phyloP scores from a whole-genome alignment of 371 early-diverging fungal genomes.

The Mortierella sp. region DNA sequence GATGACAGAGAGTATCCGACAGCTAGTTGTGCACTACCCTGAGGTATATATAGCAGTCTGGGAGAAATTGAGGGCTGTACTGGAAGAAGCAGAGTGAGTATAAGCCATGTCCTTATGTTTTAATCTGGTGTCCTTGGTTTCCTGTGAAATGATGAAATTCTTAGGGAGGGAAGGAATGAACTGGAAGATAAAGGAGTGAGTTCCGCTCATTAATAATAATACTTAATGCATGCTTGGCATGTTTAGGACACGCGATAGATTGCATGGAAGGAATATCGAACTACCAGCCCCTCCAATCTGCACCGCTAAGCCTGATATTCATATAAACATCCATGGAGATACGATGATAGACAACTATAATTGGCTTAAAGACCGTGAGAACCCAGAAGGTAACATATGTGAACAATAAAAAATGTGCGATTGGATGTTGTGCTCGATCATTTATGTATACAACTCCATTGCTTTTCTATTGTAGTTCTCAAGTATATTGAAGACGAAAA shows the following conservation, averaged over 20 bases:
- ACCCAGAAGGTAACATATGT: constrained; percentile 54
- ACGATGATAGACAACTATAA: constrained; percentile 63
- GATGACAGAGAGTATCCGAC: constrained; percentile 49
- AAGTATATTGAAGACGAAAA: constrained; percentile 69
- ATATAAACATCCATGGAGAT: constrained; percentile 62
- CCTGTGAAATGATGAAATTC: neutral
- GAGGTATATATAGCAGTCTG: constrained; percentile 46
- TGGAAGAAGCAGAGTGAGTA: constrained; percentile 52
- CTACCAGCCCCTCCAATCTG: constrained; percentile 45
- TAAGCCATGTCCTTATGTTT: neutral
- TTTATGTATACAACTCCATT: neutral
- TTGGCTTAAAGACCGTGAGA: constrained; percentile 65
- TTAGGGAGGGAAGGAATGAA: neutral
- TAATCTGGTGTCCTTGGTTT: neutral
- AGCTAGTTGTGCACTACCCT: constrained; percentile 40
- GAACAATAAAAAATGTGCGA: neutral
- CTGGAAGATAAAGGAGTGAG: neutral
- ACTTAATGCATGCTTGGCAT: neutral
- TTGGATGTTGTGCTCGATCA: neutral
- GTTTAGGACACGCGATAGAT: constrained; percentile 40
- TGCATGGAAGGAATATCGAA: constrained; percentile 50
- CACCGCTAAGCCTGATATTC: constrained; percentile 29
- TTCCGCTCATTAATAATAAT: neutral
- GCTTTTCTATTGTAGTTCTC: constrained; percentile 47
- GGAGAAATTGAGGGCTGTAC: constrained; percentile 36